Evolutionary conservation across 1,284 basidiomycete species (phyloP), one percentile per base, ranked within the genome.

Genomic region (Cutaneotrichosporon mucoides): DNA sequence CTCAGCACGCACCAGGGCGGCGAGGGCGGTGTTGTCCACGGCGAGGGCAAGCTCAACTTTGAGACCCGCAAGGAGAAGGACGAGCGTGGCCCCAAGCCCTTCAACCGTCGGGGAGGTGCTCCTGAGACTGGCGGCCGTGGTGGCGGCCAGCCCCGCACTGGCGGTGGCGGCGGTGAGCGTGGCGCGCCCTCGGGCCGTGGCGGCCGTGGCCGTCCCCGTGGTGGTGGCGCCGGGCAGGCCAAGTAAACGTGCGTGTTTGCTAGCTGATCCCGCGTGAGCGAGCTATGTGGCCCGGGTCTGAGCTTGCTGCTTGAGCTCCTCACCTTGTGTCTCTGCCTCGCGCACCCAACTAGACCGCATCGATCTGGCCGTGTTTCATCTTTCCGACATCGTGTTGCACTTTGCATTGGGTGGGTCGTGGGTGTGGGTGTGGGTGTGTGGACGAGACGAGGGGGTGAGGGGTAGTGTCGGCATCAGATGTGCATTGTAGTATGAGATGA

Each of bases 31-130:
- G 83, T 97, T 60, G 80, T 94, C 49, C 73, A 75, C 15, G 80
- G 81, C 2, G 81, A 81, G 52, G 80, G 85, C 53, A 82, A 85
- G 60, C 86, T 97, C 61, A 82, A 81, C 61, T 85, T 96, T 46
- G 92, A 96, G 83, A 90, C 88, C 57, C 84, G 90, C 76, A 94
- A 92, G 81, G 92, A 94, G 80, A 84, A 89, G 52, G 84, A 84
- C 46, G 90, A 93, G 48, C 81, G 90, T 54, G 59, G 70, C 44
- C 66, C 66, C 55, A 67, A 68, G 61, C 35, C 35, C 34, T 8
- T 8, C 8, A 58, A 59, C 42, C 53, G 60, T 38, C 45, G 60
- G 13, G 59, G 55, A n/a, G 55, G 54, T n/a, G 54, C 53, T 4
- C 60, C 56, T 16, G 61, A 63, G 46, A 60, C 57, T 37, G 51